Conservation (phyloP, 495 filamentous ascomycete genomes). For the Cryomyces minteri region DNA sequence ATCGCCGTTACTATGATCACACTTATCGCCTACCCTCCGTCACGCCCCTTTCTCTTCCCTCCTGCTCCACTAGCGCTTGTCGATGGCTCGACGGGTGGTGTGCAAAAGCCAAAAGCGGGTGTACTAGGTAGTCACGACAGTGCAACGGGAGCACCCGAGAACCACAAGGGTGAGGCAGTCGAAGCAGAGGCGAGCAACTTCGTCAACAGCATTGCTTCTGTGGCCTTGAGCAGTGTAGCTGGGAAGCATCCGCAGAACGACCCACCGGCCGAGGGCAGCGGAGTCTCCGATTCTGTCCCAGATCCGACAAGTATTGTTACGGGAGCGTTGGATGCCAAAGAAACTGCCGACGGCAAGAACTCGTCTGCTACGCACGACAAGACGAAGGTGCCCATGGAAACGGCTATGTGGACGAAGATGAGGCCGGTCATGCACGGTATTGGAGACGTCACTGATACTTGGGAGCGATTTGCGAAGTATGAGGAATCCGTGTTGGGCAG, state of each 20-base stretch:
- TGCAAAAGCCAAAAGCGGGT: constrained; percentile 50
- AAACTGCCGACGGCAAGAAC: constrained; percentile 26
- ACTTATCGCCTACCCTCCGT: constrained; percentile 47
- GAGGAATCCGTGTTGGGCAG: constrained; percentile 8
- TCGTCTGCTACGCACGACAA: constrained; percentile 44
- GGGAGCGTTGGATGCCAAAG: constrained; percentile 38
- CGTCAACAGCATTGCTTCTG: constrained; percentile 52
- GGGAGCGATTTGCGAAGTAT: constrained; percentile 65
- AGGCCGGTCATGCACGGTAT: constrained; percentile 61
- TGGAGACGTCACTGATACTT: constrained; percentile 56
- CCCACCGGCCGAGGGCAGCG: constrained; percentile 9
- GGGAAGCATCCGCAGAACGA: constrained; percentile 38
- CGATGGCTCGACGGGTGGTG: constrained; percentile 37
- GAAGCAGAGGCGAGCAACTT: constrained; percentile 75
- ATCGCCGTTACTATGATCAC: constrained; percentile 37
- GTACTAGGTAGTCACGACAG: constrained; percentile 62
- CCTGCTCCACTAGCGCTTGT: constrained; percentile 50
- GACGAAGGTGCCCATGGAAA: constrained; percentile 69
- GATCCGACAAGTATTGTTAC: constrained; percentile 40
- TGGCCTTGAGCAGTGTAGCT: constrained; percentile 56
- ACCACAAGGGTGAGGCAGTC: constrained; percentile 69
- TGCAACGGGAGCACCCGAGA: constrained; percentile 65
- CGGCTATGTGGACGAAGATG: constrained; percentile 57
- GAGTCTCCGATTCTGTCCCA: constrained; percentile 25
- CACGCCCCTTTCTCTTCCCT: constrained; percentile 52